Conservation (phyloP, 2,329 filamentous ascomycete genomes). For the Xylaria sp. region DNA sequence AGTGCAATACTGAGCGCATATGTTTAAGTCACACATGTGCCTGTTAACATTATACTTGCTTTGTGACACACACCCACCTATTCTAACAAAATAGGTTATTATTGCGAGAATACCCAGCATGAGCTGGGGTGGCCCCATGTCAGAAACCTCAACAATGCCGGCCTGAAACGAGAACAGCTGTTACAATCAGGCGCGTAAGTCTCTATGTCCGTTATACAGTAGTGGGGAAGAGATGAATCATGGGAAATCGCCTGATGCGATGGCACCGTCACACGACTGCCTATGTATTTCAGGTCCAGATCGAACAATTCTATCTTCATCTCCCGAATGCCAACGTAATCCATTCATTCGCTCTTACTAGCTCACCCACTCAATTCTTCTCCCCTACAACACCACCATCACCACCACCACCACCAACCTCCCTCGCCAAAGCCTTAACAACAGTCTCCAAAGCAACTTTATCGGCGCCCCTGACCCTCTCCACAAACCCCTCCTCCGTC, state of each 20-base stretch:
- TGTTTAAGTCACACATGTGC: no score
- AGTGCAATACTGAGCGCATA: no score
- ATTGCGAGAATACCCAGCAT: no score
- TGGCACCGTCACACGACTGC: neutral
- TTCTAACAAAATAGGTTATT: no score
- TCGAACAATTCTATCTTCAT: neutral
- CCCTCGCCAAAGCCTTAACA: slow-evolving; percentile 24
- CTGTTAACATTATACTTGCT: no score
- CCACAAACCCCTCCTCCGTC: slow-evolving; percentile 10
- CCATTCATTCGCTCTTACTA: no score
- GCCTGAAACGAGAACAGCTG: neutral
- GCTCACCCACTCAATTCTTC: neutral
- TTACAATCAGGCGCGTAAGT: neutral
- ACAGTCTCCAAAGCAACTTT: slow-evolving; percentile 26
- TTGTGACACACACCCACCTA: no score
- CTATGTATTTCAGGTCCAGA: neutral
- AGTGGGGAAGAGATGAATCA: neutral
- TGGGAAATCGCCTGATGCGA: neutral
- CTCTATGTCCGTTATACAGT: neutral
- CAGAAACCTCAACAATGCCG: neutral
- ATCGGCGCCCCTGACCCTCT: slow-evolving; percentile 29
- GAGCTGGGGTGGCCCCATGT: neutral
- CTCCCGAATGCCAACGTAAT: neutral
- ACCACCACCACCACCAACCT: neutral
- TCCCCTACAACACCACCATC: neutral